These are phyloP conservation scores for Persicaria tinctoria DNA, from an alignment of 148 eudicot species.

Conservation along the genomic window DNA sequence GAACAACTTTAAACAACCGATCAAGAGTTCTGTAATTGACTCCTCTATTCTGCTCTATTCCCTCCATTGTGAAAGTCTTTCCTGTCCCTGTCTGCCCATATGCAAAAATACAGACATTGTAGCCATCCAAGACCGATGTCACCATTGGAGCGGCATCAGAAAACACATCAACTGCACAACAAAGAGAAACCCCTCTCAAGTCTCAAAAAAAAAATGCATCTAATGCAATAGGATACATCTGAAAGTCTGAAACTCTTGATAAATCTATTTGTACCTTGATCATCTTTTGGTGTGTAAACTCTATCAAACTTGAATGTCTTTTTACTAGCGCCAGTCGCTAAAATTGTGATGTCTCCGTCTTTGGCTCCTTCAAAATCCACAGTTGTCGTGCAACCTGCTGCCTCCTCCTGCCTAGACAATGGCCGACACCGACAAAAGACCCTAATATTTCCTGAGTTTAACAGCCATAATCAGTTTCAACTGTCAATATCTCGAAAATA, in stretches of 20 bases:
- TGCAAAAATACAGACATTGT: slow-evolving; percentile 94
- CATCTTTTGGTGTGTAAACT: slow-evolving; percentile 81
- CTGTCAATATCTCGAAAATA: not conserved
- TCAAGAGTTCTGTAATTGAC: slow-evolving; percentile 90
- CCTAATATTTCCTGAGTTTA: slow-evolving; percentile 74
- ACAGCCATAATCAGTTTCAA: not conserved
- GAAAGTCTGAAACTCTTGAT: not conserved
- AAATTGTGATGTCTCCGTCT: slow-evolving; percentile 73
- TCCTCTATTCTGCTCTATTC: slow-evolving; percentile 69
- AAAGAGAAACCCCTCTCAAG: slow-evolving; percentile 13
- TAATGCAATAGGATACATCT: not conserved
- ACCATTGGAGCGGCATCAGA: slow-evolving; percentile 92
- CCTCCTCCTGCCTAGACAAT: slow-evolving; percentile 50
- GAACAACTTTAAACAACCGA: slow-evolving; percentile 58
- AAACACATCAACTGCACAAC: slow-evolving; percentile 64
- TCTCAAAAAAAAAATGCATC: not conserved
- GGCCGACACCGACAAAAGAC: slow-evolving; percentile 95
- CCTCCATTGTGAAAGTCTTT: slow-evolving; percentile 98
- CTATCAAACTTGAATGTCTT: slow-evolving; percentile 77
- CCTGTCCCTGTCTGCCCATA: slow-evolving; percentile 98
- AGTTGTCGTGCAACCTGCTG: slow-evolving; percentile 46
- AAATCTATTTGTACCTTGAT: slow-evolving; percentile 51
- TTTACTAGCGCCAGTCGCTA: slow-evolving; percentile 45
- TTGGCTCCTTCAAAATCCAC: slow-evolving; percentile 80
- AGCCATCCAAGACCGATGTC: slow-evolving; percentile 84